Base-by-base conservation (phyloP, 495 filamentous ascomycete genomes). In the Hypoxylon fragiforme region DNA sequence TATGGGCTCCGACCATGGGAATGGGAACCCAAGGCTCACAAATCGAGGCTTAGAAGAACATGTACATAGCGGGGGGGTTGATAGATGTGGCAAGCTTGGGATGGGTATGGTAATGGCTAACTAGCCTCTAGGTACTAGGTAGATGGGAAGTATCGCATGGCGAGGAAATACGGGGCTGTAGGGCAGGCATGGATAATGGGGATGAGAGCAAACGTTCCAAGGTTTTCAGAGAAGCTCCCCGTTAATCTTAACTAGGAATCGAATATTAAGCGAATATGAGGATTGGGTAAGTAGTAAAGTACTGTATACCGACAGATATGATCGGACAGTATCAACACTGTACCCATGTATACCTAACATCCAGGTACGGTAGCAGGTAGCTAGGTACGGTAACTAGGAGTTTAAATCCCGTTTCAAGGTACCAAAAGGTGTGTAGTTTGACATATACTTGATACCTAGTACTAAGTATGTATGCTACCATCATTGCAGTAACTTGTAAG, bases 81-180 rank as follows among this genome's bases (percentile, higher is more conserved):
- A 26, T 14, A 54, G 49, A 54, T 60, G 56, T 60, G 56, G 56
- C 49, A 54, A n/a, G 49, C 44, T 54, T 60, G 21, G 15, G 43
- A 55, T 39, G 51, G 41, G 46, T 35, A 46, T n/a, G n/a, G 40
- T 43, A 24, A 8, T 34, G 34, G 28, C 24, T n/a, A n/a, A n/a
- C n/a, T n/a, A n/a, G n/a, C n/a, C n/a, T n/a, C n/a, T n/a, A n/a
- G n/a, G n/a, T n/a, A n/a, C n/a, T n/a, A n/a, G n/a, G n/a, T n/a
- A n/a, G n/a, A 36, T 30, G 30, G 28, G 26, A 31, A 48, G n/a
- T 42, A 44, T 41, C 35, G 47, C 41, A 50, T 38, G 44, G 46
- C 14, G 18, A 52, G 42, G 34, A 48, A 55, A 56, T 56, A 56
- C 51, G 51, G 57, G 57, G 51, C 52, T 45, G 51, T 61, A 61